Base-by-base conservation (phyloP, 495 filamentous ascomycete genomes). In the Penicillium cinerascens region DNA sequence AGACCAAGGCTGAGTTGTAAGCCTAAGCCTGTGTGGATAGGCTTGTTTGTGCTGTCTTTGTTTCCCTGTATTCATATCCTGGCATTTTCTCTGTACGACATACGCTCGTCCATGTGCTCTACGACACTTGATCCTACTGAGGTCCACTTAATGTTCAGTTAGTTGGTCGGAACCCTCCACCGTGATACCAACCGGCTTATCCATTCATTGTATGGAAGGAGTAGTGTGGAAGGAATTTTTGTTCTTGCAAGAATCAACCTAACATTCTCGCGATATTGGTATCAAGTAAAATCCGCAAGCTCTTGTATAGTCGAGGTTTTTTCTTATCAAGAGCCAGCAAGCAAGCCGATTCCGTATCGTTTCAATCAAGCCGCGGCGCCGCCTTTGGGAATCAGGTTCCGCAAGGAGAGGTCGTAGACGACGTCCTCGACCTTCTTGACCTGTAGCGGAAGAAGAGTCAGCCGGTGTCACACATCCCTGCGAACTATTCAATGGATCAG, bases 401-500 rank as follows among this genome's bases (percentile, higher is more conserved):
- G 81, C 66, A 97, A 71, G 5, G 87, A 90, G 25, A 98, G 76
- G 65, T 98, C 93, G 61, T 98, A 98, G 16, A 95, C 91, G 18
- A 98, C 91, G 70, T 98, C 93, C 75, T 98, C 93, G 35, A 95
- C 89, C 72, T 96, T 96, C 78, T 97, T 97, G 42, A 89, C 78
- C 83, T 86, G 55, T 51, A 55, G 22, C 21, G 25, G 46, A n/a
- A 41, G 3, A 26, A 17, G 42, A 25, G 42, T 55, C 35, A 61
- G 49, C 42, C 23, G 45, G 42, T 35, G 11, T 20, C 0, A 44
- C 8, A 9, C 1, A 25, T 26, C 20, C 5, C 26, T 7, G 11
- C 11, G 29, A 33, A 25, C 20, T n/a, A 21, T 23, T 26, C 25
- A 44, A 33, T 11, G 16, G 6, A 43, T 27, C 2, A 54, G 26